Conservation (phyloP, 352 stramenopile species). For the Globisporangium sylvaticum region DNA sequence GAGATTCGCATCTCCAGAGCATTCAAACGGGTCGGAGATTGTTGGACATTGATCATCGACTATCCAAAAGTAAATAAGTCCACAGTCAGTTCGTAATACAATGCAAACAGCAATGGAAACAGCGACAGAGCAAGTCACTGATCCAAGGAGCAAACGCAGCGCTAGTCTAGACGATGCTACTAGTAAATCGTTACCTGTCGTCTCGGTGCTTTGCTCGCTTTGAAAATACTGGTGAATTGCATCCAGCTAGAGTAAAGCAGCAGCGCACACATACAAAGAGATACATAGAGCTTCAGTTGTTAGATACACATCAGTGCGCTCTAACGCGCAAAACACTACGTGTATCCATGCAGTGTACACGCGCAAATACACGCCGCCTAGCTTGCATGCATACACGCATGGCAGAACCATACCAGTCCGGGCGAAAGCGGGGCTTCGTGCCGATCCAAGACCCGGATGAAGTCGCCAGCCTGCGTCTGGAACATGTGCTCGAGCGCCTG, state of each 20-base stretch:
- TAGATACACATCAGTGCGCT: too few relatives aligned
- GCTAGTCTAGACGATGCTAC: background rate
- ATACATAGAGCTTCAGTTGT: background rate
- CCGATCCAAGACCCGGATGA: slow-evolving; percentile 58
- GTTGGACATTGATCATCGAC: background rate
- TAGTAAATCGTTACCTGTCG: background rate
- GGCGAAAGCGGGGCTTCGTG: slow-evolving; percentile 52
- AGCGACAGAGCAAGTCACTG: background rate
- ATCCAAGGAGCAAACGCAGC: background rate
- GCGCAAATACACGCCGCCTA: background rate
- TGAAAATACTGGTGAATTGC: slow-evolving; percentile 17
- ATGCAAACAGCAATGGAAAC: background rate
- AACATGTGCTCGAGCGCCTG: slow-evolving; percentile 24
- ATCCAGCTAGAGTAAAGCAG: slow-evolving; percentile 12
- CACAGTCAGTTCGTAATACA: too few relatives aligned
- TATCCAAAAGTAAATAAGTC: background rate
- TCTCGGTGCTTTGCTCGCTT: background rate
- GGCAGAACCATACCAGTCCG: slow-evolving; percentile 35
- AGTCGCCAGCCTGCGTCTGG: slow-evolving; percentile 25
- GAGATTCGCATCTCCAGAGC: slow-evolving; percentile 7
- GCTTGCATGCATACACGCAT: background rate
- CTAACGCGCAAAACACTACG: background rate
- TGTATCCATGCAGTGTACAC: too few relatives aligned
- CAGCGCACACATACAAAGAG: background rate
- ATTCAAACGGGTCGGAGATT: background rate